Base-by-base conservation (phyloP, 2,329 filamentous ascomycete genomes). In the Nothopassalora personata region DNA sequence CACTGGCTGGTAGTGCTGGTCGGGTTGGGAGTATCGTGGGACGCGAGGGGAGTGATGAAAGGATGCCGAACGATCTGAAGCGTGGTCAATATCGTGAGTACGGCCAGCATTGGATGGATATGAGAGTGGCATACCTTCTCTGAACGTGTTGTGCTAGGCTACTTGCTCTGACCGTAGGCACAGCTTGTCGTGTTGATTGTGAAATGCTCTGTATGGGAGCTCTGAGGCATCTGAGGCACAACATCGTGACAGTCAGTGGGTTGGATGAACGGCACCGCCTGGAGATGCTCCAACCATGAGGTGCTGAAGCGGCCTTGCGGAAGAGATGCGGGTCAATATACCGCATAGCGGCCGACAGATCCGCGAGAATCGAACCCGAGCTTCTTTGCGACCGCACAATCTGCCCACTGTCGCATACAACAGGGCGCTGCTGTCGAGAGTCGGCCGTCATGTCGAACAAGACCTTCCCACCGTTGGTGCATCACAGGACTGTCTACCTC, bases 1-100 rank as follows among this genome's bases (percentile, higher is more conserved):
- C 57, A 6, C 59, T 50, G 9, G 60, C 60, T 36, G 57, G 59
- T 1, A 60, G 43, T 6, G 51, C n/a, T 6, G 56, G 6, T 43
- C 57, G 56, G 19, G 50, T 18, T 4, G 61, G 53, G 0, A 53
- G 43, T 7, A 59, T 56, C 27, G 56, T 60, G 10, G 67, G 67
- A 52, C 66, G 59, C 47, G 59, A 57, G 13, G 60, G 62, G 4
- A 61, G 55, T 19, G 58, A 54, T 33, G 64, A 63, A 27, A 68
- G 62, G 28, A 62, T 59, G 58, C 60, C 60, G 57, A 68, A 62
- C 5, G 61, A 59, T 61, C 67, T 68, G 51, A 15, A 19, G 5
- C 27, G 15, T 8, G 11, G n/a, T 51, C 49, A 51, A 19, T 47
- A 36, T n/a, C 13, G 31, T 53, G 33, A 49, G n/a, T 36, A 56